phyloP scores from a whole-genome alignment of 2,329 filamentous ascomycete species.

The Eurotiales sp. region DNA sequence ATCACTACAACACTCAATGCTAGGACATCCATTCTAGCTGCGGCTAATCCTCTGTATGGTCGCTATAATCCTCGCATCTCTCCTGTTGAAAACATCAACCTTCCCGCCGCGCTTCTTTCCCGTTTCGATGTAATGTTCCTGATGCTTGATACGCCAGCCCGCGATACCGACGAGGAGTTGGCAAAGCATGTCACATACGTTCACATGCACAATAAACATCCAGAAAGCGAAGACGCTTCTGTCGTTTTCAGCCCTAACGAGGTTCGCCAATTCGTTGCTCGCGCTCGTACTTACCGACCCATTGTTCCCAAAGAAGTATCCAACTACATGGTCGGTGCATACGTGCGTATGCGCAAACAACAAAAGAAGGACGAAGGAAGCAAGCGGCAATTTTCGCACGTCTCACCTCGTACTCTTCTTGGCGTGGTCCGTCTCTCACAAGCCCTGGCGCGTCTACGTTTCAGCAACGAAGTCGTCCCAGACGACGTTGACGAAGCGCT shows the following conservation, averaged over 20 bases:
- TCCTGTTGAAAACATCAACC: constrained; percentile 97
- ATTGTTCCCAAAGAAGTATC: constrained; percentile 79
- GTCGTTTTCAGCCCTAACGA: constrained; percentile 90
- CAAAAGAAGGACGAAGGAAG: constrained; percentile 87
- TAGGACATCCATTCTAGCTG: constrained; percentile 89
- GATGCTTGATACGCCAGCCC: constrained; percentile 87
- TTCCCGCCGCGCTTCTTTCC: constrained; percentile 92
- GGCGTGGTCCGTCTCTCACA: constrained; percentile 91
- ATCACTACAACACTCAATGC: constrained; percentile 97
- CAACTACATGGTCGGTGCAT: constrained; percentile 96
- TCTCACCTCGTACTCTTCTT: constrained; percentile 86
- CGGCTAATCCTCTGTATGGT: constrained; percentile 94
- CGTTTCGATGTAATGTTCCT: constrained; percentile 97
- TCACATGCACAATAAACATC: constrained; percentile 94
- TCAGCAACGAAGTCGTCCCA: constrained; percentile 76
- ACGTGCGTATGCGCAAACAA: constrained; percentile 88
- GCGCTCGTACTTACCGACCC: constrained; percentile 84
- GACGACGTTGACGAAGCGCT: constrained; percentile 96
- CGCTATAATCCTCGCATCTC: constrained; percentile 97
- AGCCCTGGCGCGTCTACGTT: constrained; percentile 86
- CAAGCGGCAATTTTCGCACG: constrained; percentile 91
- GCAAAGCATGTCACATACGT: constrained; percentile 94
- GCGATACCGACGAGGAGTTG: constrained; percentile 86
- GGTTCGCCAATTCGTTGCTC: constrained; percentile 92
- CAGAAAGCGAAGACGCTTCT: constrained; percentile 63